Evolutionary conservation across 805 yeast genomes (phyloP).

Genomic region (Nakazawaea molendinolei): DNA sequence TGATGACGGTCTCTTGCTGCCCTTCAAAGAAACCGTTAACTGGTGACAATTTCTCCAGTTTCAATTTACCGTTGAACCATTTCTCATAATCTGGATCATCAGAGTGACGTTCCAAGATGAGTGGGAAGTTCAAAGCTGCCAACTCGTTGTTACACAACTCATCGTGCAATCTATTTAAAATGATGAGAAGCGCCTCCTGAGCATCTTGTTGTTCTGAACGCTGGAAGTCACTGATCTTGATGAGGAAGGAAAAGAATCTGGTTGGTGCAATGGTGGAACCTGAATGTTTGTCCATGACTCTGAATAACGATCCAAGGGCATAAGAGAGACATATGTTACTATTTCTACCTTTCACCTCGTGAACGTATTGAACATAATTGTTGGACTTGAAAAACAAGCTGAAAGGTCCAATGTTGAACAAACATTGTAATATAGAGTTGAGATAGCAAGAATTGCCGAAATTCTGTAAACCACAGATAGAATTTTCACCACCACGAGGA

Average conservation of each 20-base stretch:
- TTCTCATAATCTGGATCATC: slow-evolving; percentile 43
- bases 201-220: slow-evolving; percentile 68
- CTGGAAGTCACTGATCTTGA: slow-evolving; percentile 2
- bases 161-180: slow-evolving; percentile 62
- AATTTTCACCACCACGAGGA: slow-evolving; percentile 3
- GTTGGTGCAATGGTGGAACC: slow-evolving; percentile 16
- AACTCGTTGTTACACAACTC: slow-evolving; percentile 37
- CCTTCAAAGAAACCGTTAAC: slow-evolving; percentile 65
- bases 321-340: slow-evolving; percentile 9
- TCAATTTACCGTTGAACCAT: slow-evolving; percentile 50
- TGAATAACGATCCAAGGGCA: slow-evolving; percentile 20
- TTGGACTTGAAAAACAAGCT: slow-evolving; percentile 41
- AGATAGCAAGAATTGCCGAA: slow-evolving; percentile 73
- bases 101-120: slow-evolving; percentile 13
- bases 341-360: slow-evolving; percentile 20
- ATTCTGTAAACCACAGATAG: slow-evolving; percentile 56
- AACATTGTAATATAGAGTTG: slow-evolving; percentile 65
- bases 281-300: slow-evolving; percentile 14
- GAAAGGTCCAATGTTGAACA: slow-evolving; percentile 49
- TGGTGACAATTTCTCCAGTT: slow-evolving; percentile 59
- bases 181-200: slow-evolving; percentile 63
- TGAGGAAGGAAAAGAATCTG: slow-evolving; percentile 21
- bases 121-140: slow-evolving; percentile 15
- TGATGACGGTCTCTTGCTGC: slow-evolving; percentile 57
- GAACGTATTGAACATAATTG: slow-evolving; percentile 36